These are phyloP conservation scores for rapeseed (Brassica napus) DNA, from an alignment of 345 rosid species.

Conservation along the genomic window DNA sequence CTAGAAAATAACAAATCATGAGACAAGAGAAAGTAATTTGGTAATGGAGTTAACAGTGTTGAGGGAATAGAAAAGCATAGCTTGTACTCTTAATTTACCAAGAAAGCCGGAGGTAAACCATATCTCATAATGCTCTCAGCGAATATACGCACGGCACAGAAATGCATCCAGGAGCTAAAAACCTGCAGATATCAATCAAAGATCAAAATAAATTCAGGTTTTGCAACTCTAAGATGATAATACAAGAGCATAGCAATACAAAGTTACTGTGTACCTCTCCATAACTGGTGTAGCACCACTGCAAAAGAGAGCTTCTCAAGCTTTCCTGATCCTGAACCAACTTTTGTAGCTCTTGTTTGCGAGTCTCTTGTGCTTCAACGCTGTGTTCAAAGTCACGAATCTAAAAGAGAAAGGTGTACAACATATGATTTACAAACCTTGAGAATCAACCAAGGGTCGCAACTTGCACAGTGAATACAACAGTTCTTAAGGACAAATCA, in stretches of 20 bases:
- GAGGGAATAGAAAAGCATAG: background rate
- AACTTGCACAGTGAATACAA: background rate
- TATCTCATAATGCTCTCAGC: constrained; percentile 98
- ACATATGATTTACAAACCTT: background rate
- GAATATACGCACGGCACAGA: constrained; percentile 90
- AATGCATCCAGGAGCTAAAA: constrained; percentile 99
- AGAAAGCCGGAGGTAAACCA: constrained; percentile 92
- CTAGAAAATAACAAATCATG: constrained; percentile 46
- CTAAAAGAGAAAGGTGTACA: constrained; percentile 44
- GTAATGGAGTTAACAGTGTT: constrained; percentile 1
- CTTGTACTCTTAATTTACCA: constrained; percentile 55
- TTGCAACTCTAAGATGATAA: background rate
- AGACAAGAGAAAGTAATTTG: constrained; percentile 19
- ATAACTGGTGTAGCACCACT: constrained; percentile 95
- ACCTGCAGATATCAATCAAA: constrained; percentile 54
- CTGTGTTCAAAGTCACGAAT: constrained; percentile 92
- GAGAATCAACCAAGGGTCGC: constrained; percentile 15
- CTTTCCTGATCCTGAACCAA: constrained; percentile 77
- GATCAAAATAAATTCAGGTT: background rate
- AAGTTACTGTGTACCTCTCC: constrained; percentile 66
- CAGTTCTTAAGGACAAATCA: background rate
- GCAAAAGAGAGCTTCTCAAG: constrained; percentile 86
- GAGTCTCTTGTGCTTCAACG: constrained; percentile 77
- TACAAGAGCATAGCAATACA: background rate
- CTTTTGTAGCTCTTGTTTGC: constrained; percentile 82